Evolutionary conservation across 495 filamentous ascomycete species (phyloP).

Genomic region (Penicillium salamii): DNA sequence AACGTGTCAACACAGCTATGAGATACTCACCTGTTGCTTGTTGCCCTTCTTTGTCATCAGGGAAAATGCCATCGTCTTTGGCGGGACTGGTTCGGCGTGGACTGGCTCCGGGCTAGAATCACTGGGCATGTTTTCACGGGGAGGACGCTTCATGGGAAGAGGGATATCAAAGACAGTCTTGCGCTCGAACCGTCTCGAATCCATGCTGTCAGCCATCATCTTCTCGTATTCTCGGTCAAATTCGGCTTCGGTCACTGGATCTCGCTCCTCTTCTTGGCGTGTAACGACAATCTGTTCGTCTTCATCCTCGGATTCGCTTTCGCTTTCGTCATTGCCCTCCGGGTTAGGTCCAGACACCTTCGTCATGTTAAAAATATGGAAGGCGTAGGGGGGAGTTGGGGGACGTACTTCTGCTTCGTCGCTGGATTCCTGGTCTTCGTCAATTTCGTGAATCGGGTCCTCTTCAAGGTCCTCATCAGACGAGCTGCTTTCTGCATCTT

Average conservation of each 20-base stretch:
- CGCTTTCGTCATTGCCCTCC: conserved; percentile 35
- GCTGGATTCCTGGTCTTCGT: conserved; percentile 57
- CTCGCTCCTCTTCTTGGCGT: conserved; percentile 81
- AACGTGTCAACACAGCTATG: too few species aligned
- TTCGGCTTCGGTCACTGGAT: conserved; percentile 92
- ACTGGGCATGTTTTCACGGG: conserved; percentile 53
- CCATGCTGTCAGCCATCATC: conserved; percentile 96
- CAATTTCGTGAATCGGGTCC: conserved; percentile 50
- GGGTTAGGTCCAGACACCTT: conserved; percentile 53
- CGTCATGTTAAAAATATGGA: conserved; percentile 1
- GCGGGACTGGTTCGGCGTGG: conserved; percentile 38
- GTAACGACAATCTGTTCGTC: conserved; percentile 91
- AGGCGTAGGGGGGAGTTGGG: background rate
- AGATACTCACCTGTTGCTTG: conserved; percentile 72
- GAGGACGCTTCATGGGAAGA: conserved; percentile 77
- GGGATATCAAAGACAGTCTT: conserved; percentile 93
- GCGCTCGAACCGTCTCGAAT: conserved; percentile 89
- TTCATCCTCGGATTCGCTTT: conserved; percentile 65
- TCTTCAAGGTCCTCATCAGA: conserved; percentile 66
- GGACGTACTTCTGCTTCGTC: conserved; percentile 55
- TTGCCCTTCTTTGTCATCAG: conserved; percentile 95
- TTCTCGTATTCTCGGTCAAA: conserved; percentile 98
- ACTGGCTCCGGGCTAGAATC: conserved; percentile 37
- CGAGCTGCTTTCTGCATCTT: conserved; percentile 52
- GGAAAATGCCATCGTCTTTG: conserved; percentile 86